A percentile compares a stretch with the other conserved stretches of the same genome.
Conservation (phyloP, 139 green algal genomes). For the Pleodorina starrii region DNA sequence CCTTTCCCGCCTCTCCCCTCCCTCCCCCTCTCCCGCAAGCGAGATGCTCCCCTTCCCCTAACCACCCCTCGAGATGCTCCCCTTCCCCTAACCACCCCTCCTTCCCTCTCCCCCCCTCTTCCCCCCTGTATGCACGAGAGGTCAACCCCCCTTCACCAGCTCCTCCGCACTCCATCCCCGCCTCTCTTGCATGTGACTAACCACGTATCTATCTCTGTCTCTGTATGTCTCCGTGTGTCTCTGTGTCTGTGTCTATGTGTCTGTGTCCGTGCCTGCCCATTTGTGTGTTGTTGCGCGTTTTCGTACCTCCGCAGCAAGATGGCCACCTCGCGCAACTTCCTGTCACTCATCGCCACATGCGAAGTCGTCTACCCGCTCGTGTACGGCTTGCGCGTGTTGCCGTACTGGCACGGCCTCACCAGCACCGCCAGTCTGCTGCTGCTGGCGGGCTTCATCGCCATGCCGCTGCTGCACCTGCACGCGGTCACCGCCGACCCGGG, state of each 20-base stretch:
- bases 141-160: no score
- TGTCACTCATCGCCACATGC: constrained; percentile 52
- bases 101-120: no score
- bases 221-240: not conserved
- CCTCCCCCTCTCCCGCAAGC: no score
- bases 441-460: not conserved
- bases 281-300: no score
- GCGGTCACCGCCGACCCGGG: constrained; percentile 47
- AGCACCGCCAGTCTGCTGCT: not conserved
- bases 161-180: no score
- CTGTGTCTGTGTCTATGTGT: not conserved
- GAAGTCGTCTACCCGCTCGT: constrained; percentile 46
- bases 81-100: no score
- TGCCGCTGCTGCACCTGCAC: constrained; percentile 41
- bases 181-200: no score
- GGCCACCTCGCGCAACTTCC: constrained; percentile 35
- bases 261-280: not conserved
- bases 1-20: no score
- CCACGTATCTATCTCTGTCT: not conserved
- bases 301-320: not conserved
- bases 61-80: no score
- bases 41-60: no score
- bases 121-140: no score
- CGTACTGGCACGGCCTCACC: constrained; percentile 27
- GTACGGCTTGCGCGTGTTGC: constrained; percentile 39